phyloP scores from a whole-genome alignment of 768 basidiomycete genomes.

The Kwoniella sp. region DNA sequence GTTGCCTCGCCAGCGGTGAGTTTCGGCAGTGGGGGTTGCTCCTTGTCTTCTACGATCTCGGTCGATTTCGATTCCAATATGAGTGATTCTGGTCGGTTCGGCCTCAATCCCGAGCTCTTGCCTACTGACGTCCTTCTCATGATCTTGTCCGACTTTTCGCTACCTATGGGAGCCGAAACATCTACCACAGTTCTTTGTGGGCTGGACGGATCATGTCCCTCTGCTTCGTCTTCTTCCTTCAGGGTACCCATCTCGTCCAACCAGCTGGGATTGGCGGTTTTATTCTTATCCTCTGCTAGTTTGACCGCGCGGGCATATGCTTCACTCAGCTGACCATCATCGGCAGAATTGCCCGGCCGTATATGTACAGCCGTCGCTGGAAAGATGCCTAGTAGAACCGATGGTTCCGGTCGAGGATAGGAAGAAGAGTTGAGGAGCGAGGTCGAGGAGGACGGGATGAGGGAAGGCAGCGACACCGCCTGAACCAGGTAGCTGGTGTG shows the following conservation, averaged over 20 bases:
- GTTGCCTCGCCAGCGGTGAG: conserved; percentile 94
- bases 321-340: conserved; percentile 76
- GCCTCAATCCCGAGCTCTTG: conserved; percentile 4
- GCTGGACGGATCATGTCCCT: conserved; percentile 9
- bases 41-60: conserved; percentile 24
- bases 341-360: conserved; percentile 80
- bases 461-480: conserved; percentile 13
- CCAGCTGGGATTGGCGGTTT: conserved; percentile 12
- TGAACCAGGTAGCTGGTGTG: conserved; percentile 74
- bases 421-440: not conserved
- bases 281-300: conserved; percentile 18
- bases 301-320: conserved; percentile 57
- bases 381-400: conserved; percentile 88
- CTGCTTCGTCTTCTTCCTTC: conserved; percentile 58
- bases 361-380: conserved; percentile 82
- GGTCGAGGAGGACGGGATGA: conserved; percentile 1
- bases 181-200: conserved; percentile 7
- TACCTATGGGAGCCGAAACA: conserved; percentile 1
- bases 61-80: conserved; percentile 12
- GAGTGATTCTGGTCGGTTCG: conserved; percentile 32
- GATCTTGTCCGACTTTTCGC: not conserved
- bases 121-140: conserved; percentile 7
- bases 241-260: conserved; percentile 57
- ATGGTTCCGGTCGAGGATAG: conserved; percentile 41
- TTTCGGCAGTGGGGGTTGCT: conserved; percentile 62